Conservation (phyloP, 371 early-diverging fungal genomes). For the Rozella allomycis region DNA sequence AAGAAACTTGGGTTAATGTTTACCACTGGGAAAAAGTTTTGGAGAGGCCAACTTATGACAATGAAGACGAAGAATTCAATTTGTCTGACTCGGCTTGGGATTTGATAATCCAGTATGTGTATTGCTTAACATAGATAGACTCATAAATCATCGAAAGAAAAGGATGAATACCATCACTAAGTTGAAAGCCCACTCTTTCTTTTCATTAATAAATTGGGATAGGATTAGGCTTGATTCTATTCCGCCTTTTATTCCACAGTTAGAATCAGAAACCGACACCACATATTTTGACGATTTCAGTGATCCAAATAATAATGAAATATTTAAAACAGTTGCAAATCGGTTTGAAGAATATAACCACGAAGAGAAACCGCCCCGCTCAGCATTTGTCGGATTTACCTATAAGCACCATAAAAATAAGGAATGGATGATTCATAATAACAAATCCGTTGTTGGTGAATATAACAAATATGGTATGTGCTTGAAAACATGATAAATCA, state of each 20-base stretch:
- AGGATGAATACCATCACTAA: neutral
- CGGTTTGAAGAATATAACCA: no score
- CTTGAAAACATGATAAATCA: no score
- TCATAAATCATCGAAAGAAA: constrained; percentile 3
- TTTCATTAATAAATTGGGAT: constrained; percentile 1
- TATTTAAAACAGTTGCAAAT: constrained; percentile 51
- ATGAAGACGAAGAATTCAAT: constrained; percentile 45
- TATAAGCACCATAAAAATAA: constrained; percentile 17
- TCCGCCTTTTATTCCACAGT: constrained; percentile 54
- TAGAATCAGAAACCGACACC: constrained; percentile 41
- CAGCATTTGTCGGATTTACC: constrained; percentile 48
- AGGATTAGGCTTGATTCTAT: neutral
- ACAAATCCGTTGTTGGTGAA: no score
- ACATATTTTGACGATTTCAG: constrained; percentile 64
- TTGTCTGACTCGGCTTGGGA: constrained; percentile 47
- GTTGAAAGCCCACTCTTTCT: constrained; percentile 13
- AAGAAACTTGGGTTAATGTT: constrained; percentile 64
- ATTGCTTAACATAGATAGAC: neutral
- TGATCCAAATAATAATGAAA: constrained; percentile 41
- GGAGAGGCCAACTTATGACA: constrained; percentile 42
- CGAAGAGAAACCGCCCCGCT: no score
- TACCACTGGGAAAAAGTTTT: constrained; percentile 48
- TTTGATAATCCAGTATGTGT: constrained; percentile 27
- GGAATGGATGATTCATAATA: no score
- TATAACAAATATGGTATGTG: no score